Evolutionary conservation across 345 rosid genomes (phyloP).

Genomic region (Brassica carinata): DNA sequence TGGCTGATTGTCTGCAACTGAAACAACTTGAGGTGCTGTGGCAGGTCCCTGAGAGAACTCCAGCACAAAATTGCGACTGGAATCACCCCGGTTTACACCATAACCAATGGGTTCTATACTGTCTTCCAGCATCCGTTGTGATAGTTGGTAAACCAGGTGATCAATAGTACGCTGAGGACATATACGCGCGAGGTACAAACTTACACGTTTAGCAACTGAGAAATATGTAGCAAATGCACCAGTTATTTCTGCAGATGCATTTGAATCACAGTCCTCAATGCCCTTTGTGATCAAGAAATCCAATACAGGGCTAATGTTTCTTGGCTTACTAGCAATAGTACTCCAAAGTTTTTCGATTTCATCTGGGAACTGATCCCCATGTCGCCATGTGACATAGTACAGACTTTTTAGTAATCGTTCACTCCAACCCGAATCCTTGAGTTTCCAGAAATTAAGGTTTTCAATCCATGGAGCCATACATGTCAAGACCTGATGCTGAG

Average conservation of each 20-base stretch:
- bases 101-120: constrained; percentile 73
- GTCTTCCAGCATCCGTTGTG: constrained; percentile 95
- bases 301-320: constrained; percentile 93
- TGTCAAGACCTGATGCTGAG: constrained; percentile 98
- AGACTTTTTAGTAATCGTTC: constrained; percentile 95
- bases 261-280: constrained; percentile 98
- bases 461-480: constrained; percentile 99
- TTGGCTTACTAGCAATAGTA: constrained; percentile 94
- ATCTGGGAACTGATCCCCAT: constrained; percentile 98
- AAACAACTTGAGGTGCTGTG: constrained; percentile 60
- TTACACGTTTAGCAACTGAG: constrained; percentile 97
- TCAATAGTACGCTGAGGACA: constrained; percentile 98
- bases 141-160: constrained; percentile 93
- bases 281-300: constrained; percentile 97
- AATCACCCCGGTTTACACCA: constrained; percentile 67
- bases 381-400: constrained; percentile 98
- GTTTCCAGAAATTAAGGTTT: constrained; percentile 97
- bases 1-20: constrained; percentile 82
- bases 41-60: constrained; percentile 98
- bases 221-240: constrained; percentile 99
- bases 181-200: constrained; percentile 95
- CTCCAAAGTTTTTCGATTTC: constrained; percentile 99
- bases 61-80: constrained; percentile 75
- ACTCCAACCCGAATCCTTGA: constrained; percentile 99
- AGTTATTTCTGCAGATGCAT: constrained; percentile 96